Evolutionary conservation across 768 basidiomycete genomes (phyloP).

Genomic region (Termitomyces titanicus): DNA sequence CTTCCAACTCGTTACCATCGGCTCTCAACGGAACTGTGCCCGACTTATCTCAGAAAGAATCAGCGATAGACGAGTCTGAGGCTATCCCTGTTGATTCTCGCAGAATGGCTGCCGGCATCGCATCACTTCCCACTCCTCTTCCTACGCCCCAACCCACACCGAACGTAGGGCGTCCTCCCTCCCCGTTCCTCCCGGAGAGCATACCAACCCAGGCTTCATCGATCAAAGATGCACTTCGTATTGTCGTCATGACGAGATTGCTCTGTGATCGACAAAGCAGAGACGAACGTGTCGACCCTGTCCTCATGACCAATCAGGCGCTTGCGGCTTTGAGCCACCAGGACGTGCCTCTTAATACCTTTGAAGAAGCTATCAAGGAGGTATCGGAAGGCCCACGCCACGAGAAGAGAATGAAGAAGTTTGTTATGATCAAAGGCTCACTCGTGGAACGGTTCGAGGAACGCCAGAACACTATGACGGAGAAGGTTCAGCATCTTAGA

Average conservation of each 20-base stretch:
- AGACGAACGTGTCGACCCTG: conserved; percentile 58
- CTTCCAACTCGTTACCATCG: neutral
- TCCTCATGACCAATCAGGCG: conserved; percentile 57
- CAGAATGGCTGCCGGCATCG: neutral
- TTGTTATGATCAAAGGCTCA: conserved; percentile 40
- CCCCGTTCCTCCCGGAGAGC: conserved; percentile 20
- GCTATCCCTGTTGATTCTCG: neutral
- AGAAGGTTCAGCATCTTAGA: conserved; percentile 55
- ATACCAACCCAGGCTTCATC: conserved; percentile 43
- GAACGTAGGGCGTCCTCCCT: conserved; percentile 4
- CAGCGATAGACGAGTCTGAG: neutral
- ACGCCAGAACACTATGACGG: conserved; percentile 44
- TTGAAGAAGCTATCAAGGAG: conserved; percentile 46
- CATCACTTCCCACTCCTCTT: conserved; percentile 8
- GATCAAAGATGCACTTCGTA: conserved; percentile 56
- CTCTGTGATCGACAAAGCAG: conserved; percentile 58
- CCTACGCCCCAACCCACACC: conserved; percentile 6
- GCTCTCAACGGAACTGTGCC: neutral
- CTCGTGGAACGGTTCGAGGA: conserved; percentile 53
- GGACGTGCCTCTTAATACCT: conserved; percentile 27
- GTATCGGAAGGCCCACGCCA: conserved; percentile 34
- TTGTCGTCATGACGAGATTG: conserved; percentile 60
- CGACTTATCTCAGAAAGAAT: neutral
- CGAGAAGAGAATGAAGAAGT: conserved; percentile 31
- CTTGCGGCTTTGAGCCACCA: conserved; percentile 31